Conservation (phyloP, 768 basidiomycete species). For the Termitomyces sp. region DNA sequence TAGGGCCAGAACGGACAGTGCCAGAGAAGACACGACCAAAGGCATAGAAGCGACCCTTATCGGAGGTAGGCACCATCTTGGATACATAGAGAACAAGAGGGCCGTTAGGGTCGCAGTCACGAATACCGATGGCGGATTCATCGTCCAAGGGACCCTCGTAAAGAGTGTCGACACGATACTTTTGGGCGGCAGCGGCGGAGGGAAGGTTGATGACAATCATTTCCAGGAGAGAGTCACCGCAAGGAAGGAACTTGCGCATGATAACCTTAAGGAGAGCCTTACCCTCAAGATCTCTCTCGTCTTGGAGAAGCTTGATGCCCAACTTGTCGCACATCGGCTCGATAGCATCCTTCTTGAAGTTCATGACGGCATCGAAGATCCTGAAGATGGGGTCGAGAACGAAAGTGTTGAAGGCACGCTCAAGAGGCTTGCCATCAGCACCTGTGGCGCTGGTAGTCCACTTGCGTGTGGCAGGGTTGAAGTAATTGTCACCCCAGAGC, state of each 20-base stretch:
- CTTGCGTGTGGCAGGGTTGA: conserved; percentile 94
- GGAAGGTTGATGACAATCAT: conserved; percentile 99
- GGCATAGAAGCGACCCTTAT: conserved; percentile 99
- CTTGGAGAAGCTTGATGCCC: conserved; percentile 79
- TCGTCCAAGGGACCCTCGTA: conserved; percentile 99
- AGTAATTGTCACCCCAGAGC: conserved; percentile 99
- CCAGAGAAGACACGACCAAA: conserved; percentile 99
- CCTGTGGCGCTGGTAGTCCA: conserved; percentile 79
- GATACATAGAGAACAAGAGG: conserved; percentile 97
- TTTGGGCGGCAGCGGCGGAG: conserved; percentile 92
- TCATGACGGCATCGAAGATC: conserved; percentile 97
- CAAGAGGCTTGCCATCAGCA: conserved; percentile 82
- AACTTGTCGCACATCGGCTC: conserved; percentile 89
- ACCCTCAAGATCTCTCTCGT: conserved; percentile 90
- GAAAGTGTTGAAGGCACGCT: conserved; percentile 97
- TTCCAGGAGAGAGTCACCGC: conserved; percentile 95
- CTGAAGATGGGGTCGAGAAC: conserved; percentile 99
- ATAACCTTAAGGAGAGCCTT: conserved; percentile 94
- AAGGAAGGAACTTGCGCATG: conserved; percentile 99
- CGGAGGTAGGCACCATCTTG: conserved; percentile 99
- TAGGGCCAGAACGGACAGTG: conserved; percentile 92
- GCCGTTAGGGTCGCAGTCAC: conserved; percentile 93
- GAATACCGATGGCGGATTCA: conserved; percentile 96
- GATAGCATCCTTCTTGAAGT: conserved; percentile 93
- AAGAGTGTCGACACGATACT: conserved; percentile 97